Percentiles rank a stretch among this genome's conserved stretches.
Conservation (phyloP, 768 basidiomycete genomes). For the Fomitopsis serialis region DNA sequence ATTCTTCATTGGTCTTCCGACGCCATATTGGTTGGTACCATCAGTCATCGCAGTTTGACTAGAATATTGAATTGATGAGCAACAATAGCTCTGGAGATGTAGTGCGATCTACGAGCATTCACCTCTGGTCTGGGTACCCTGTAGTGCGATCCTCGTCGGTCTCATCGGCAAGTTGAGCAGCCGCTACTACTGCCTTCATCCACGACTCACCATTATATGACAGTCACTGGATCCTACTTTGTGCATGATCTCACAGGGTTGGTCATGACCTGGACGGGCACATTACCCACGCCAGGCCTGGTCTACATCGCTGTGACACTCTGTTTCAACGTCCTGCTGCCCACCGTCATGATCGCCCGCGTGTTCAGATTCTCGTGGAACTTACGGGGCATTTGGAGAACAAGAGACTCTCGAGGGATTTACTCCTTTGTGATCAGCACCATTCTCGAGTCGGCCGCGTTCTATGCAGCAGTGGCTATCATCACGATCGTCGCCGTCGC, state of each 20-base stretch:
- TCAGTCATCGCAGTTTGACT: not conserved
- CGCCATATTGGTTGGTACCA: not conserved
- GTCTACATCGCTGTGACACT: constrained; percentile 18
- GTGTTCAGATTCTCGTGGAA: constrained; percentile 5
- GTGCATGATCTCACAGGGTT: constrained; percentile 5
- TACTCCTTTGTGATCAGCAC: constrained; percentile 6
- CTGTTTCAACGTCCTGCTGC: constrained; percentile 14
- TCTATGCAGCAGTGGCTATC: constrained; percentile 15
- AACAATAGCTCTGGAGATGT: not conserved
- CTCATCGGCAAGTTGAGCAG: constrained; percentile 7
- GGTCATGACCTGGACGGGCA: constrained; percentile 14
- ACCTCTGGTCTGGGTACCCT: not conserved
- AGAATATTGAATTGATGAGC: not conserved
- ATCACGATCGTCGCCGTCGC: constrained; percentile 15
- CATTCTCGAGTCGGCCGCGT: constrained; percentile 18
- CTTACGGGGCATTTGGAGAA: constrained; percentile 2
- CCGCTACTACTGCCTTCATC: not conserved
- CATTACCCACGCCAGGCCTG: constrained; percentile 7
- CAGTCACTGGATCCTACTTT: constrained; percentile 8
- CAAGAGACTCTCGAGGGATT: not conserved
- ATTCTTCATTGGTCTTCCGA: not conserved
- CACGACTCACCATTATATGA: not conserved
- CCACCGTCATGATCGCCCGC: constrained; percentile 14
- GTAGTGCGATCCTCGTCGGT: constrained; percentile 4
- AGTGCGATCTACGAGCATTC: not conserved